Percentiles rank a stretch among this genome's conserved stretches.
Conservation (phyloP, 2,329 filamentous ascomycete genomes). For the Cadophora gregata region DNA sequence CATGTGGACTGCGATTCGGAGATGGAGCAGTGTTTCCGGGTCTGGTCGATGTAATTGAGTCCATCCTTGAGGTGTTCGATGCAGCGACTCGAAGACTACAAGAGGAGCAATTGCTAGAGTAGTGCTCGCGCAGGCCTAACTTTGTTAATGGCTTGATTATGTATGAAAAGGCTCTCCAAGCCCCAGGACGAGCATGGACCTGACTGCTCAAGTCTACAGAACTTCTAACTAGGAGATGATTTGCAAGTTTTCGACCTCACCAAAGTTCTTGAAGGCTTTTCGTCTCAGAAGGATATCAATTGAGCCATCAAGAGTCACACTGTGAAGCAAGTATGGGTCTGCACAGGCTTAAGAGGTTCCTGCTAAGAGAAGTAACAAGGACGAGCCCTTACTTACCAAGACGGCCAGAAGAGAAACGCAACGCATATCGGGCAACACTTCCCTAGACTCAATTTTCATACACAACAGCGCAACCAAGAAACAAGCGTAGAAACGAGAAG, state of each 20-base stretch:
- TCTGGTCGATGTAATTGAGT: slow-evolving; percentile 31
- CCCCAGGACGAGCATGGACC: background rate
- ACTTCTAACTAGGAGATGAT: background rate
- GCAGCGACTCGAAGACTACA: slow-evolving; percentile 36
- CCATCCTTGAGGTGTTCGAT: slow-evolving; percentile 36
- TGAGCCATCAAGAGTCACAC: background rate
- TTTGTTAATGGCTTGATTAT: background rate
- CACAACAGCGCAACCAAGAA: background rate
- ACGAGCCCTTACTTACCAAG: background rate
- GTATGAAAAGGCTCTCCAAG: background rate
- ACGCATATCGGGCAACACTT: background rate
- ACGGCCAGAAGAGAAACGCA: background rate
- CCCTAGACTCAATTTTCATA: background rate
- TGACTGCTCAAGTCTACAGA: background rate
- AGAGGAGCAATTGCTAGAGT: slow-evolving; percentile 19
- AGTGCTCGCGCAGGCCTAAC: slow-evolving; percentile 18
- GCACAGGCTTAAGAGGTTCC: background rate
- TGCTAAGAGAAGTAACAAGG: background rate
- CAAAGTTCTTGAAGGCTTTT: background rate
- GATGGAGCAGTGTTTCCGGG: slow-evolving; percentile 28
- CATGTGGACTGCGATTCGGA: slow-evolving; percentile 47
- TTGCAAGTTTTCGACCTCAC: background rate
- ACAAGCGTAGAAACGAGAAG: background rate
- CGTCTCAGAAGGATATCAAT: background rate
- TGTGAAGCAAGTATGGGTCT: background rate